Evolutionary conservation across 176 grass and related monocot genomes (phyloP).

Genomic region (Alopecurus myosuroides): DNA sequence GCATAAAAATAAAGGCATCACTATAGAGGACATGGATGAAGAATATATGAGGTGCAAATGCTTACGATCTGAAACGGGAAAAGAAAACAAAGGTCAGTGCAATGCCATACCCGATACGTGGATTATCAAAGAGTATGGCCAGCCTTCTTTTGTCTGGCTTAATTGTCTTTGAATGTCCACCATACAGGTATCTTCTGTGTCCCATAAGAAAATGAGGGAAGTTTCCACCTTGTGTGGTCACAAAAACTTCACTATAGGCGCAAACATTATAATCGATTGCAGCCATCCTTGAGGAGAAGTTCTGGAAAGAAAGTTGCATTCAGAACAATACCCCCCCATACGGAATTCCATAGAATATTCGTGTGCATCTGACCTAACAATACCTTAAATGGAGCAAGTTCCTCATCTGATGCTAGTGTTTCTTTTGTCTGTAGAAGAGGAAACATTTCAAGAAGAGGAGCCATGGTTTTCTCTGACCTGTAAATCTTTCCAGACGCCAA

Average conservation of each 20-base stretch:
- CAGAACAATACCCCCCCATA: background rate
- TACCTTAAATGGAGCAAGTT: slow-evolving; percentile 95
- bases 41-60: background rate
- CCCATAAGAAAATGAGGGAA: slow-evolving; percentile 92
- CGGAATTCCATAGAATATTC: background rate
- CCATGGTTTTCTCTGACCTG: slow-evolving; percentile 81
- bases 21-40: background rate
- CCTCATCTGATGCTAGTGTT: slow-evolving; percentile 68
- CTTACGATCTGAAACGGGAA: background rate
- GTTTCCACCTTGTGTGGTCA: slow-evolving; percentile 97
- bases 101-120: slow-evolving; percentile 62
- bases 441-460: slow-evolving; percentile 95
- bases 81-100: background rate
- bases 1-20: slow-evolving; percentile 17
- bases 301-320: slow-evolving; percentile 37
- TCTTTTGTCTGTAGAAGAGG: slow-evolving; percentile 94
- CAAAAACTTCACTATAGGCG: slow-evolving; percentile 81
- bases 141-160: slow-evolving; percentile 97
- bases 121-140: slow-evolving; percentile 86
- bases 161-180: slow-evolving; percentile 92
- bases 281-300: slow-evolving; percentile 98
- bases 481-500: slow-evolving; percentile 98
- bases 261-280: slow-evolving; percentile 90
- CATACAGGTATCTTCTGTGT: slow-evolving; percentile 88
- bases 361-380: background rate